Evolutionary conservation across 345 rosid genomes (phyloP).

Genomic region (Trapa incisa): DNA sequence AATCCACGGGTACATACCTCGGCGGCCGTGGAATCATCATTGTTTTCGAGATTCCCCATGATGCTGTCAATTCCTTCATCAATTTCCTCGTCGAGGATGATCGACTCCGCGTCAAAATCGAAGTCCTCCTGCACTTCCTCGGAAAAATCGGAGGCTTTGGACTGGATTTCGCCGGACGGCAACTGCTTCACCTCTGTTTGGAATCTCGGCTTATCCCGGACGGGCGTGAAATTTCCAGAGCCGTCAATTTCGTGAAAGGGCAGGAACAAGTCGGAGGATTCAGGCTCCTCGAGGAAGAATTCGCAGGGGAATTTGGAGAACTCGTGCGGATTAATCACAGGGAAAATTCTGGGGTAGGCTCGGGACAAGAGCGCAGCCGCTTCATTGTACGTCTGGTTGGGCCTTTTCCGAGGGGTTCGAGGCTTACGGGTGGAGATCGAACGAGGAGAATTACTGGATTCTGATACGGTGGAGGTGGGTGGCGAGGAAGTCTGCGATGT

Average conservation of each 20-base stretch:
- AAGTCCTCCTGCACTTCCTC: conserved; percentile 19
- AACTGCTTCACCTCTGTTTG: conserved; percentile 24
- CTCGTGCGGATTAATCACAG: conserved; percentile 30
- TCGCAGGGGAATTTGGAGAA: conserved; percentile 35
- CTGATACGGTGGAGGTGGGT: conserved; percentile 79
- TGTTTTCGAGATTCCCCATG: conserved; percentile 36
- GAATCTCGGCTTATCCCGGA: conserved; percentile 17
- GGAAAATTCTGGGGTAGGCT: conserved; percentile 69
- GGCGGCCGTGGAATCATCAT: conserved; percentile 9
- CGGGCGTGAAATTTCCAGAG: conserved; percentile 28
- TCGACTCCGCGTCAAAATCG: conserved; percentile 70
- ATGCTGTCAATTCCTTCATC: conserved; percentile 68
- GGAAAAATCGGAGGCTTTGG: conserved; percentile 16
- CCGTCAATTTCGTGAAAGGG: conserved; percentile 41
- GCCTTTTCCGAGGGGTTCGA: conserved; percentile 71
- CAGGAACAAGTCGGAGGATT: conserved; percentile 38
- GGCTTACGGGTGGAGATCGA: conserved; percentile 80
- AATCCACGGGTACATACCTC: conserved; percentile 14
- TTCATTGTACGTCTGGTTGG: conserved; percentile 86
- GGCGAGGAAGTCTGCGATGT: conserved; percentile 39
- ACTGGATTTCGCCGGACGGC: conserved; percentile 16
- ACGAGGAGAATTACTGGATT: conserved; percentile 57
- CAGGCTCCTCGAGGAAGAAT: conserved; percentile 33
- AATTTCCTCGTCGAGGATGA: conserved; percentile 55
- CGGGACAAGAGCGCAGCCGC: conserved; percentile 86